Conservation (phyloP, 805 yeast species). For the Zygotorulaspora sp. region DNA sequence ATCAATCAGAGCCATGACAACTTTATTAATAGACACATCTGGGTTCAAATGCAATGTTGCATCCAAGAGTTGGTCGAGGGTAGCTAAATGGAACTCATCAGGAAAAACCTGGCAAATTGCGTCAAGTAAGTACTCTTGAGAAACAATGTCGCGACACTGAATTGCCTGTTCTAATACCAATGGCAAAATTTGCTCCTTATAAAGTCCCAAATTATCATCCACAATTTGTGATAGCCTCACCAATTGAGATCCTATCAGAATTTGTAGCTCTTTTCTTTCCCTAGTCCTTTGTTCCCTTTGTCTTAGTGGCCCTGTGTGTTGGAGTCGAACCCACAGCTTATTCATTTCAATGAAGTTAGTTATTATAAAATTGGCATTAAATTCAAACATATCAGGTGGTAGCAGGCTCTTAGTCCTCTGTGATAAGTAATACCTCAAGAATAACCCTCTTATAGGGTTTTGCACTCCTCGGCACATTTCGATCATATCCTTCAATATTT, state of each 20-base stretch:
- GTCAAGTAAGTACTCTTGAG: slow-evolving; percentile 88
- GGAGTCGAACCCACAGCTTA: slow-evolving; percentile 93
- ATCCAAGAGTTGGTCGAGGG: slow-evolving; percentile 61
- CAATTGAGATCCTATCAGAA: slow-evolving; percentile 86
- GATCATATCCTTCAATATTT: slow-evolving; percentile 90
- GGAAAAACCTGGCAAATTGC: slow-evolving; percentile 94
- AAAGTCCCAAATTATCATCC: slow-evolving; percentile 53
- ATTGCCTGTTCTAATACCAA: slow-evolving; percentile 81
- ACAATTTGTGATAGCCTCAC: slow-evolving; percentile 85
- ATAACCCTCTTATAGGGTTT: slow-evolving; percentile 88
- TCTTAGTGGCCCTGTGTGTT: slow-evolving; percentile 89
- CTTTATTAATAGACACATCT: slow-evolving; percentile 58
- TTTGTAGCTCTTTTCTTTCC: slow-evolving; percentile 85
- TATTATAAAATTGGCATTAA: slow-evolving; percentile 62
- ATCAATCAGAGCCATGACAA: slow-evolving; percentile 66
- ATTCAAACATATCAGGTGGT: slow-evolving; percentile 27
- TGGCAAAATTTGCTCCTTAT: slow-evolving; percentile 58
- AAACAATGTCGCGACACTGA: slow-evolving; percentile 86
- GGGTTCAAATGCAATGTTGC: slow-evolving; percentile 67
- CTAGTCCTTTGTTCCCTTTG: slow-evolving; percentile 68
- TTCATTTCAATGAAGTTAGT: slow-evolving; percentile 96
- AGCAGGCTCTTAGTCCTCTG: slow-evolving; percentile 63
- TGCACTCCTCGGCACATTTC: slow-evolving; percentile 98
- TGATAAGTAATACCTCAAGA: slow-evolving; percentile 80
- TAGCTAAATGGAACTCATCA: slow-evolving; percentile 78